Percentiles rank a stretch among this genome's conserved stretches.
Evolutionary conservation across 768 basidiomycete genomes (phyloP).

Genomic region (Boletus rex-veris): DNA sequence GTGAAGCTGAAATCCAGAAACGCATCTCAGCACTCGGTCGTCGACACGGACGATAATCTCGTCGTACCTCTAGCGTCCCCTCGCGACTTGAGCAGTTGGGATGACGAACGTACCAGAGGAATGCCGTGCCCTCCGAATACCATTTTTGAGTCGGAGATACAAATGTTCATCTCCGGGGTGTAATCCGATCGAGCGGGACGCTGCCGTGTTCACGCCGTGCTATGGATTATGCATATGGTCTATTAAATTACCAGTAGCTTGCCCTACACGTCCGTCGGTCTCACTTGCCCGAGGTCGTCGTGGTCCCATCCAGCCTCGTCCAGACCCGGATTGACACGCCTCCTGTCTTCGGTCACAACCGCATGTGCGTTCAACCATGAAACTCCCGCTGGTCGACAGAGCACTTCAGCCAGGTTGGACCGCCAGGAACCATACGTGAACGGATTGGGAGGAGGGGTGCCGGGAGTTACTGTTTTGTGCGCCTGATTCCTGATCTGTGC

Average conservation of each 20-base stretch:
- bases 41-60: conserved; percentile 6
- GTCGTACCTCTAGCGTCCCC: conserved; percentile 18
- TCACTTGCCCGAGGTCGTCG: conserved; percentile 18
- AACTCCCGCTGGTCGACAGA: conserved; percentile 77
- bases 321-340: conserved; percentile 71
- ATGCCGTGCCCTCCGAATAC: conserved; percentile 27
- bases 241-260: neutral
- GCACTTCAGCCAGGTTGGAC: conserved; percentile 67
- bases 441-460: conserved; percentile 73
- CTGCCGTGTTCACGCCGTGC: conserved; percentile 4
- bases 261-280: conserved; percentile 12
- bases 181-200: neutral
- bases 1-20: conserved; percentile 3
- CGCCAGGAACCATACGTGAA: conserved; percentile 80
- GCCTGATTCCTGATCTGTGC: conserved; percentile 81
- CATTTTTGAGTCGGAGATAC: conserved; percentile 23
- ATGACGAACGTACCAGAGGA: conserved; percentile 9
- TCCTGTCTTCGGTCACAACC: conserved; percentile 64
- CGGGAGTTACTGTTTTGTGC: conserved; percentile 64
- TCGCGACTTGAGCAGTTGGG: conserved; percentile 10
- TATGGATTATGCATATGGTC: neutral
- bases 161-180: conserved; percentile 21
- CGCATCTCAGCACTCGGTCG: conserved; percentile 11
- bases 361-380: conserved; percentile 73
- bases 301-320: conserved; percentile 31